A percentile compares a stretch with the other conserved stretches of the same genome.
Evolutionary conservation across 2,329 filamentous ascomycete genomes (phyloP).

Genomic region (Corynespora cassiicola): DNA sequence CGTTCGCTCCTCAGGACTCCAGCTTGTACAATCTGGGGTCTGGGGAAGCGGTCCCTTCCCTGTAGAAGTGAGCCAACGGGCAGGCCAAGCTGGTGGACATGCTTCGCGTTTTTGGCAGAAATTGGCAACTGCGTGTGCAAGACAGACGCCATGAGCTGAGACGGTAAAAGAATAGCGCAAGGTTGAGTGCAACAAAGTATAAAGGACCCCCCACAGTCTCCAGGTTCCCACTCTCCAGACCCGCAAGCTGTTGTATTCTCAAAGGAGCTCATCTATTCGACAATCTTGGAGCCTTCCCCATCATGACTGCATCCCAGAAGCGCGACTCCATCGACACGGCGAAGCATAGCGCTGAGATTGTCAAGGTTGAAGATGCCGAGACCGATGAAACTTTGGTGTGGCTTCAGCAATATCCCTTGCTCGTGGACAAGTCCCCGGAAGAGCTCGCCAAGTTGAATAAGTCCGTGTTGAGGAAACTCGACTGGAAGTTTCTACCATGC

Average conservation of each 20-base stretch:
- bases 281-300: no score
- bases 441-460: neutral
- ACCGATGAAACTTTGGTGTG: slow-evolving; percentile 1
- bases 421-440: slow-evolving; percentile 8
- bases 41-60: slow-evolving; percentile 8
- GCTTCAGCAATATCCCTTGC: slow-evolving; percentile 9
- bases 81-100: neutral
- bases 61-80: neutral
- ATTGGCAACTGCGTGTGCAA: slow-evolving; percentile 2
- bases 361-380: slow-evolving; percentile 7
- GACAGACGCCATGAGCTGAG: no score
- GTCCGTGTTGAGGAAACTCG: neutral
- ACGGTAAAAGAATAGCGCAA: no score
- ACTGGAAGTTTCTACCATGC: slow-evolving; percentile 1
- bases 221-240: no score
- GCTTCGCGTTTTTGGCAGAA: slow-evolving; percentile 1
- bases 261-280: no score
- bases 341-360: slow-evolving; percentile 8
- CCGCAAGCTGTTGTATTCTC: no score
- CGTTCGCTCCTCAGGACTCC: no score
- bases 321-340: slow-evolving; percentile 2
- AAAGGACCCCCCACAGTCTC: no score
- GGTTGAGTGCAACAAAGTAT: no score
- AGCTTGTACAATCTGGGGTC: neutral
- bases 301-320: neutral